These are phyloP conservation scores for Penicillium lividum DNA, from an alignment of 495 filamentous ascomycete genomes.

Conservation along the genomic window DNA sequence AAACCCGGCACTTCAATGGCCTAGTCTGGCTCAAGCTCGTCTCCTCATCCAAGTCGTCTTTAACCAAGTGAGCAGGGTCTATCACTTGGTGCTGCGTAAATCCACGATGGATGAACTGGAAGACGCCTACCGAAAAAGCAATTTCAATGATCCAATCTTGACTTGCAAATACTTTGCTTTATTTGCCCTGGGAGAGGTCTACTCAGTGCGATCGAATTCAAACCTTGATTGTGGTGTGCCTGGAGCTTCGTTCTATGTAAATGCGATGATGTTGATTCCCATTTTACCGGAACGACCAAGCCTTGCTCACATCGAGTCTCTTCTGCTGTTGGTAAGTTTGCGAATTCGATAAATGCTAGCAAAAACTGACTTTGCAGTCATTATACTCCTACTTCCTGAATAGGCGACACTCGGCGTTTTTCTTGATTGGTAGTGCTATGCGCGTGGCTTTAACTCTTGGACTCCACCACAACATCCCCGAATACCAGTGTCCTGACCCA, in stretches of 20 bases:
- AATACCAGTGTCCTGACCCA: slow-evolving; percentile 26
- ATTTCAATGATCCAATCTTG: slow-evolving; percentile 26
- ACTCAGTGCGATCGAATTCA: slow-evolving; percentile 22
- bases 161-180: slow-evolving; percentile 34
- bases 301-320: slow-evolving; percentile 27
- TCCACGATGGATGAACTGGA: slow-evolving; percentile 29
- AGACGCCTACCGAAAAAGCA: slow-evolving; percentile 16
- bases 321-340: slow-evolving; percentile 27
- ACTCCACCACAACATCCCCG: slow-evolving; percentile 36
- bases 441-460: slow-evolving; percentile 32
- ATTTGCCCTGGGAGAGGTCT: slow-evolving; percentile 36
- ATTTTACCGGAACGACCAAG: slow-evolving; percentile 34
- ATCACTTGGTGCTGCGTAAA: slow-evolving; percentile 32
- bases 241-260: slow-evolving; percentile 31
- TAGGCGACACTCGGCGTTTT: slow-evolving; percentile 33
- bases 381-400: slow-evolving; percentile 37
- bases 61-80: slow-evolving; percentile 30
- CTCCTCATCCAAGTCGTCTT: slow-evolving; percentile 29
- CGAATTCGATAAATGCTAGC: too few relatives aligned
- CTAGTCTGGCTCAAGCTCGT: slow-evolving; percentile 24
- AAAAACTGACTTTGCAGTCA: slow-evolving; percentile 21
- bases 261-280: slow-evolving; percentile 32
- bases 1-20: slow-evolving; percentile 26
- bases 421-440: slow-evolving; percentile 32
- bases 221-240: slow-evolving; percentile 25